Conservation (phyloP, 768 basidiomycete genomes). For the Lactarius hengduanensis region DNA sequence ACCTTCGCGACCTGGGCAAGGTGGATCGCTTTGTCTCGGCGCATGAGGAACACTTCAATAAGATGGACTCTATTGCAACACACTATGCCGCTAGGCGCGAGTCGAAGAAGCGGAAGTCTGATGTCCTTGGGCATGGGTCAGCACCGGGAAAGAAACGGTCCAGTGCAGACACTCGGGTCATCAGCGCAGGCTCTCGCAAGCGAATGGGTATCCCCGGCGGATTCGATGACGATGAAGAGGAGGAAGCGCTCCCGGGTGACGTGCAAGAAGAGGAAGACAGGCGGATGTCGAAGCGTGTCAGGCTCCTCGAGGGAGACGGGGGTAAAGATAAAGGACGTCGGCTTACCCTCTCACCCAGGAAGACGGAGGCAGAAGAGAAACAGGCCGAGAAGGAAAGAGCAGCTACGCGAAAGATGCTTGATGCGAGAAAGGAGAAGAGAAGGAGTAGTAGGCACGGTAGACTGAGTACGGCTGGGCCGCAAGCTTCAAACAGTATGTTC, state of each 20-base stretch:
- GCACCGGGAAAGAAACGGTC: constrained; percentile 32
- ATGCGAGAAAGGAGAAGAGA: constrained; percentile 63
- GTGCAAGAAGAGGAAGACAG: constrained; percentile 39
- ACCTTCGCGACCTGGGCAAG: constrained; percentile 8
- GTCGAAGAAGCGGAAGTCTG: constrained; percentile 50
- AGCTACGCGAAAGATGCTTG: constrained; percentile 61
- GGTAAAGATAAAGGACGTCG: constrained; percentile 38
- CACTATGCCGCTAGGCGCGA: constrained; percentile 48
- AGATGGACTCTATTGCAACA: constrained; percentile 73
- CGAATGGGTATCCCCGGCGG: constrained; percentile 51
- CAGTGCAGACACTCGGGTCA: constrained; percentile 44
- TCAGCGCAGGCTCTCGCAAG: constrained; percentile 46
- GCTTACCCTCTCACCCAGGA: constrained; percentile 38
- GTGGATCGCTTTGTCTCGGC: constrained; percentile 49
- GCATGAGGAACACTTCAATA: constrained; percentile 64
- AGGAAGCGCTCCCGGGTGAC: constrained; percentile 37
- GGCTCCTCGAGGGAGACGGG: constrained; percentile 38
- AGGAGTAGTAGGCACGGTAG: constrained; percentile 53
- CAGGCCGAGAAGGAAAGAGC: constrained; percentile 49
- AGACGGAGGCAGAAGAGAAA: constrained; percentile 28
- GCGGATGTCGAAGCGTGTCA: constrained; percentile 46
- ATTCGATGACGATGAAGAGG: constrained; percentile 54
- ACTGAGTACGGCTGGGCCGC: constrained; percentile 38
- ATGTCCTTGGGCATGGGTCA: constrained; percentile 44
- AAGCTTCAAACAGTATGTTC: constrained; percentile 30